Conservation (phyloP, 192 early-diverging fungal genomes). For the Gigaspora rosea region DNA sequence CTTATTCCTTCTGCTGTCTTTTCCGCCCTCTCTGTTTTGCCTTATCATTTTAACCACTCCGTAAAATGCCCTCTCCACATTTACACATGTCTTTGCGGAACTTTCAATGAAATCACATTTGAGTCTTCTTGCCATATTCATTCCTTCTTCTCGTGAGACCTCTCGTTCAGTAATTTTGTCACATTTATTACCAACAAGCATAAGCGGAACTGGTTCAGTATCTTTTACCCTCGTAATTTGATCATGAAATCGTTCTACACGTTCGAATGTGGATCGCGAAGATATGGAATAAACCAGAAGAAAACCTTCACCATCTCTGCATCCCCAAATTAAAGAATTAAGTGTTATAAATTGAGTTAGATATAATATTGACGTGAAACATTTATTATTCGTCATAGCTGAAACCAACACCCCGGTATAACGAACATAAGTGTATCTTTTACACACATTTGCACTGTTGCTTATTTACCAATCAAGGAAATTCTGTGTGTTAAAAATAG, state of each 20-base stretch:
- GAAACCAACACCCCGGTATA: no score
- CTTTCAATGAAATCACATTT: conserved; percentile 88
- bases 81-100: conserved; percentile 40
- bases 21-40: conserved; percentile 52
- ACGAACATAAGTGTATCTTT: no score
- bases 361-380: no score
- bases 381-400: no score
- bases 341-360: no score
- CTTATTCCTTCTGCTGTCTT: background rate
- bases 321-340: no score
- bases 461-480: no score
- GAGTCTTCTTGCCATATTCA: conserved; percentile 38
- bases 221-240: conserved; percentile 92
- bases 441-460: no score
- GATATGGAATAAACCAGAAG: conserved; percentile 92
- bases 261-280: conserved; percentile 83
- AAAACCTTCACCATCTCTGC: conserved; percentile 80
- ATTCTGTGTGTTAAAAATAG: no score
- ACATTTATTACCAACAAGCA: conserved; percentile 63
- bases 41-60: conserved; percentile 83
- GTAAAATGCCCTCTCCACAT: conserved; percentile 87
- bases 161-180: conserved; percentile 68
- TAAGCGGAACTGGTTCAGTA: conserved; percentile 79
- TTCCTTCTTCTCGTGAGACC: conserved; percentile 73
- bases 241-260: conserved; percentile 80